Evolutionary conservation across 306 rosid genomes (phyloP), one percentile per base, ranked within the genome.

Genomic region (Albizia julibrissin): DNA sequence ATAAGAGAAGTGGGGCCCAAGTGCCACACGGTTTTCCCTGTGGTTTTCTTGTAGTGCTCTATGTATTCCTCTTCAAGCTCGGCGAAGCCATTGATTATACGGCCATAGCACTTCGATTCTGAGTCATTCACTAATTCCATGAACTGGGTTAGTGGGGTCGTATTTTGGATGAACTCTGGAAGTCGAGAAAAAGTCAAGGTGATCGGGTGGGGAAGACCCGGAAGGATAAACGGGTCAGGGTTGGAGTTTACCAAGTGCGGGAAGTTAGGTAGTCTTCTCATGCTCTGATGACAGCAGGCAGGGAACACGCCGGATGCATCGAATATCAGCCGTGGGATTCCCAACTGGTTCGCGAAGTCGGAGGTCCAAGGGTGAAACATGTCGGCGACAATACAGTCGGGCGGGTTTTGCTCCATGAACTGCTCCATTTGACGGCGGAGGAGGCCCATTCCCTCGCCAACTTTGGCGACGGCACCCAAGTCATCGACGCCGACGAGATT

Each of bases 21-120:
- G 34, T 62, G 68, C 68, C 68, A 62, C 19, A 62, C 19, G 1
- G 31, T 62, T 27, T 26, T 11, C 8, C 68, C 68, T 9, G 5
- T 62, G 7, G 34, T 27, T 24, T 62, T 74, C 64, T 31, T 10
- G 22, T 29, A 74, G 3, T 49, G 64, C 22, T 74, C 65, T 6
- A 31, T 37, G 65, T 49, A 74, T 22, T 74, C 77, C 13, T 39
- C 61, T 18, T 73, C 64, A 1, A 73, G 12, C 64, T 73, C 77
- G 11, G 6, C 44, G 46, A 29, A 50, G 14, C 37, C 50, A 29
- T 74, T 74, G 3, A 49, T 13, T 22, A 74, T 29, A 5, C 58
- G 46, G 1, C 46, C 77, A 5, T 49, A 4, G 18, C 77, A 49
- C 27, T 74, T 5, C 10, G 33, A 2, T 37, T 52, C 46, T 3